Percentiles rank a stretch among this genome's conserved stretches.
Conservation (phyloP, 2,329 filamentous ascomycete species). For the Trichoderma sp. region DNA sequence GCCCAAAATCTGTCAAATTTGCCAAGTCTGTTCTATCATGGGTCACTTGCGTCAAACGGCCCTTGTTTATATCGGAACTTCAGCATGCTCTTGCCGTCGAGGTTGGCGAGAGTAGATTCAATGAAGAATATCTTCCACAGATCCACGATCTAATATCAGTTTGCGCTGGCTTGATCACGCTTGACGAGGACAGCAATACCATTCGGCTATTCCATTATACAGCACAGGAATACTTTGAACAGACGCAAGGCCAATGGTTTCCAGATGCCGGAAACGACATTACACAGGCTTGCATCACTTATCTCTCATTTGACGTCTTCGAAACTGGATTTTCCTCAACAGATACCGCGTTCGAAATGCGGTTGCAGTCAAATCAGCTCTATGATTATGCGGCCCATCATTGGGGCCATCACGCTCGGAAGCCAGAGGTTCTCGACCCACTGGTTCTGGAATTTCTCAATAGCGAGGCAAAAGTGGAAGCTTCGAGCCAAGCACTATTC, state of each 20-base stretch:
- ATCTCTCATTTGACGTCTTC: constrained; percentile 41
- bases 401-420: background rate
- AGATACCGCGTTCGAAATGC: background rate
- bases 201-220: constrained; percentile 50
- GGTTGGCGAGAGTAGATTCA: background rate
- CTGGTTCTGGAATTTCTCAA: background rate
- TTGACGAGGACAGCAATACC: constrained; percentile 42
- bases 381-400: constrained; percentile 1
- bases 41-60: constrained; percentile 43
- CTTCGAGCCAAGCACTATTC: background rate
- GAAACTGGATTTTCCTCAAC: background rate
- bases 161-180: constrained; percentile 46
- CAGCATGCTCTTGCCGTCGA: constrained; percentile 47
- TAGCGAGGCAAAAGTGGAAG: background rate
- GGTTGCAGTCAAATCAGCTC: background rate
- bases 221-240: constrained; percentile 47
- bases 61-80: constrained; percentile 40
- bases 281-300: constrained; percentile 37
- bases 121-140: constrained; percentile 37
- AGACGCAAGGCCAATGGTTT: constrained; percentile 35
- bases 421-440: background rate
- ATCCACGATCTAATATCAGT: constrained; percentile 40
- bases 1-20: constrained; percentile 30
- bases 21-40: constrained; percentile 45
- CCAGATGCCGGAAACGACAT: constrained; percentile 36